phyloP scores from a whole-genome alignment of 2,329 filamentous ascomycete species.

The Xylaria sp. region DNA sequence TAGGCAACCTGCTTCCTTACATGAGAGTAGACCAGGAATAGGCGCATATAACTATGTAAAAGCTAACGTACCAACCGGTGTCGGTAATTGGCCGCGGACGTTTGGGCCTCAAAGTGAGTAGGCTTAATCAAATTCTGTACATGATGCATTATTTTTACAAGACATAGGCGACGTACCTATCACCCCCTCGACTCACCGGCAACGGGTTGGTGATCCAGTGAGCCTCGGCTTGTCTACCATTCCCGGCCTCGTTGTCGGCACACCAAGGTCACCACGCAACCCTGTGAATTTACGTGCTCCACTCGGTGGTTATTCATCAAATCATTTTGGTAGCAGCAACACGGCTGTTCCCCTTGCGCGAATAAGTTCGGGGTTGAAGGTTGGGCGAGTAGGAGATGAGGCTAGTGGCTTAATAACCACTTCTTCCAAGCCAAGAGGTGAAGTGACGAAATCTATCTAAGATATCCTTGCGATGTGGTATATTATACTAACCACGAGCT shows the following conservation, averaged over 20 bases:
- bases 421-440: constrained; percentile 45
- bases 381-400: constrained; percentile 41
- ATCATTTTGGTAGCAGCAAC: constrained; percentile 34
- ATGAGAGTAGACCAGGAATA: constrained; percentile 24
- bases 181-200: constrained; percentile 51
- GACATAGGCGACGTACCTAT: constrained; percentile 47
- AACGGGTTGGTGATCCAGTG: constrained; percentile 44
- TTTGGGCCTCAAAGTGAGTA: constrained; percentile 33
- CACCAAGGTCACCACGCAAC: constrained; percentile 42
- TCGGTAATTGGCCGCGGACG: constrained; percentile 33
- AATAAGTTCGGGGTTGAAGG: constrained; percentile 49
- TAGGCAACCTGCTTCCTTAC: constrained; percentile 22
- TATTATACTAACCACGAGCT: constrained; percentile 25
- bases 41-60: constrained; percentile 25
- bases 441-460: constrained; percentile 1
- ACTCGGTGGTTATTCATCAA: constrained; percentile 35
- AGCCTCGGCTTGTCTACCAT: constrained; percentile 48
- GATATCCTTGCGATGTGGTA: background rate
- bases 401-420: constrained; percentile 33
- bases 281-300: constrained; percentile 38
- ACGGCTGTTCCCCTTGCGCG: constrained; percentile 42
- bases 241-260: constrained; percentile 49
- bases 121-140: background rate
- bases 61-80: constrained; percentile 24
- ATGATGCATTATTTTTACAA: background rate